Base-by-base conservation (phyloP, 2,329 filamentous ascomycete species). In the Pseudocercospora cruenta region DNA sequence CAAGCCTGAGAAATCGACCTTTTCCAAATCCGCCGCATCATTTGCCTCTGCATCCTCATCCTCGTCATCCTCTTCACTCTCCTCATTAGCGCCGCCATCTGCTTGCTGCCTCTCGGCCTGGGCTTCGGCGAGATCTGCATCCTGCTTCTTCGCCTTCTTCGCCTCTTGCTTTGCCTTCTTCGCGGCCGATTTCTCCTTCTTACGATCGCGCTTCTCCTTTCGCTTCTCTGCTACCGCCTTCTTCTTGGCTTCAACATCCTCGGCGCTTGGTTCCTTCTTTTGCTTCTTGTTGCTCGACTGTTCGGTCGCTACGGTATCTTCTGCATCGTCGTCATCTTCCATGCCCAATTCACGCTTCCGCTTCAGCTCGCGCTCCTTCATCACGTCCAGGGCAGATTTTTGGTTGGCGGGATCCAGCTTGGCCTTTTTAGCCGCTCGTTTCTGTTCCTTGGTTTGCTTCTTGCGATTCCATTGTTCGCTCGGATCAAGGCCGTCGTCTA, bases 391-490 rank as follows among this genome's bases (percentile, higher is more conserved):
- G 67, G 93, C 94, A 70, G 89, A 95, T 83, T 96, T 95, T 71
- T 90, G 89, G 75, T 93, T 93, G 71, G 94, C 92, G 26, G 95
- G 94, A 75, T 98, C 92, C 47, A 98, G 86, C 82, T 97, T 98
- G 67, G 91, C 92, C 76, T 90, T 87, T 81, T 93, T 93, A 63
- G 93, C 91, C 71, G 91, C 89, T 68, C 88, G 88, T 66, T 92
- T 92, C 79, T 97, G 87, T 79, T 93, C 91, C 78, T 96, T 97
- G 59, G 93, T 94, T 82, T 98, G 94, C 83, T 98, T 98, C 82
- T 95, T 96, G 77, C 90, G 90, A 78, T 90, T 89, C 93, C 93
- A 96, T 89, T 97, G 93, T 74, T 95, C 91, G 80, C 86, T 93
- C 69, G 86, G 91, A 77, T 96, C 93, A 78, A 94, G 89, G 63